These are phyloP conservation scores for Mortierella polycephala DNA, from an alignment of 371 early-diverging fungal species.

Conservation along the genomic window DNA sequence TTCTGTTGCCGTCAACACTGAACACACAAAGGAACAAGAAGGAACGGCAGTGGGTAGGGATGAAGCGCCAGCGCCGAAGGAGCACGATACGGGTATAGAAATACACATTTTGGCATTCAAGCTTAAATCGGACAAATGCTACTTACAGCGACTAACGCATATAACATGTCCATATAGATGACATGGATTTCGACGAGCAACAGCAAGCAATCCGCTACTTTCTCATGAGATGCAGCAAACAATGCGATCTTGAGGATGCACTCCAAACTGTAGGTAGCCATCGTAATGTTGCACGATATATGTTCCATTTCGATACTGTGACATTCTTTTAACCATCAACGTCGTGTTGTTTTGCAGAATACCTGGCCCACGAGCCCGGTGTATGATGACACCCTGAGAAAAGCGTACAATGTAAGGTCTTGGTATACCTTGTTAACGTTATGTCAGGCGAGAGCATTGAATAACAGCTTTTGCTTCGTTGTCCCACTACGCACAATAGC, in stretches of 20 bases:
- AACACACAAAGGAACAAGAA: no score
- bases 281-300: neutral
- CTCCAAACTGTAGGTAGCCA: constrained; percentile 5
- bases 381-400: constrained; percentile 15
- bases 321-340: no score
- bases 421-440: neutral
- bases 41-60: no score
- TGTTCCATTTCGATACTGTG: neutral
- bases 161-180: neutral
- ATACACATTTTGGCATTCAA: no score
- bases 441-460: neutral
- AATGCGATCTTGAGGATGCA: constrained; percentile 17
- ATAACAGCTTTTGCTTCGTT: neutral
- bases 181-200: neutral
- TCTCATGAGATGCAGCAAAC: constrained; percentile 17
- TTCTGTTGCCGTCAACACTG: no score
- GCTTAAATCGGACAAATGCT: no score
- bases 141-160: neutral
- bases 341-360: constrained; percentile 8
- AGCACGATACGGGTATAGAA: no score
- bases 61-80: no score
- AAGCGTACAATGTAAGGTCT: constrained; percentile 19
- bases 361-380: constrained; percentile 33
- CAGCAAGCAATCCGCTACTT: constrained; percentile 8
- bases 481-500: neutral